phyloP scores from a whole-genome alignment of 768 basidiomycete species.

The Rhodotorula taiwanensis region DNA sequence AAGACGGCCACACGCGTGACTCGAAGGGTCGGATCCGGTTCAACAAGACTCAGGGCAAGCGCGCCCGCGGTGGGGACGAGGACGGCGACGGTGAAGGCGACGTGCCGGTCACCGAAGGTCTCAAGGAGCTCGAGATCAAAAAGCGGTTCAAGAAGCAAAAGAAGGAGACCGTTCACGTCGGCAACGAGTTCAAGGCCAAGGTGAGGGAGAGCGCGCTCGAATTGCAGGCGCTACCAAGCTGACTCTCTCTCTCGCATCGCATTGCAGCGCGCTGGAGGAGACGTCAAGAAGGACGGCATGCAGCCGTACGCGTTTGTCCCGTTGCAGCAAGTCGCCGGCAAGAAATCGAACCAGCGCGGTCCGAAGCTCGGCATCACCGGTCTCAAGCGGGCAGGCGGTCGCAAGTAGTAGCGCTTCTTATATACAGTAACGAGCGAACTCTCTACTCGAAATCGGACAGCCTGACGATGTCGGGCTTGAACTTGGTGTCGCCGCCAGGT shows the following conservation, averaged over 20 bases:
- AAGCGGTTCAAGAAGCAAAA: slow-evolving; percentile 52
- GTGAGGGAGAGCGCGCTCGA: too few species aligned
- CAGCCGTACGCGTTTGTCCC: slow-evolving; percentile 86
- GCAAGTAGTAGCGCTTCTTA: slow-evolving; percentile 14
- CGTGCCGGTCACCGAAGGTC: slow-evolving; percentile 44
- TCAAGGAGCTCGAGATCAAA: slow-evolving; percentile 68
- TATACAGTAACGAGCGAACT: too few species aligned
- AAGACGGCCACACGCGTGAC: slow-evolving; percentile 83
- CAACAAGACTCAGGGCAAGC: slow-evolving; percentile 94
- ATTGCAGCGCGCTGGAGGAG: slow-evolving; percentile 93
- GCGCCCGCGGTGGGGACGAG: slow-evolving; percentile 54
- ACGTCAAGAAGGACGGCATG: slow-evolving; percentile 67
- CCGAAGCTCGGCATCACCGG: slow-evolving; percentile 33
- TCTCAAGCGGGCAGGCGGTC: slow-evolving; percentile 19
- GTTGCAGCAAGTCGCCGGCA: slow-evolving; percentile 58
- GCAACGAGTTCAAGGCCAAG: slow-evolving; percentile 93
- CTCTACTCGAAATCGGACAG: too few species aligned
- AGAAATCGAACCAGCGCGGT: slow-evolving; percentile 36
- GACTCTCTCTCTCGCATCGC: too few species aligned
- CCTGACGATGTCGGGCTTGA: too few species aligned
- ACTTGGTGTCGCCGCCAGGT: too few species aligned
- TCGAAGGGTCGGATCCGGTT: slow-evolving; percentile 81
- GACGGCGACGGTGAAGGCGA: slow-evolving; percentile 52
- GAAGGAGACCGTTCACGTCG: slow-evolving; percentile 54
- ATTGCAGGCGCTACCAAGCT: too few species aligned